Percentiles rank a stretch among this genome's conserved stretches.
Conservation (phyloP, 192 early-diverging fungal genomes). For the Linnemannia hyalina region DNA sequence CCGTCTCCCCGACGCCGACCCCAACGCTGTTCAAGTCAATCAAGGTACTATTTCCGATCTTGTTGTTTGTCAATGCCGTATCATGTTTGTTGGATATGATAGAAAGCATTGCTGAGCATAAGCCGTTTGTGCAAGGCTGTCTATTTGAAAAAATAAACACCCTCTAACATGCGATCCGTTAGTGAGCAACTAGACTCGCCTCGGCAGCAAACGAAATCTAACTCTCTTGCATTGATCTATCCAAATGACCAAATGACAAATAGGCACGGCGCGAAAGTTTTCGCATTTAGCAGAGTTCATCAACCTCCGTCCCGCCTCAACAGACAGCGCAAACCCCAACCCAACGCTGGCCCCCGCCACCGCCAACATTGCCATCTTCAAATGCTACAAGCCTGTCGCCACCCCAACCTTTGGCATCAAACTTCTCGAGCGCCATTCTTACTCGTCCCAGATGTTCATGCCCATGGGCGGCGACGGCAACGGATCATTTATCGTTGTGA, state of each 20-base stretch:
- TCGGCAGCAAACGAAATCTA: no score
- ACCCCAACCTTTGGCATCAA: constrained; percentile 73
- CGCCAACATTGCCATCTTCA: constrained; percentile 57
- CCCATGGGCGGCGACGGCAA: constrained; percentile 75
- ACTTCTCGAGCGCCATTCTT: constrained; percentile 88
- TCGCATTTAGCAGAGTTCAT: constrained; percentile 75
- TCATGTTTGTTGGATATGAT: no score
- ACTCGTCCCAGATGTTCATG: constrained; percentile 90
- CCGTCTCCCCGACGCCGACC: constrained; percentile 47
- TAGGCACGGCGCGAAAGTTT: constrained; percentile 81
- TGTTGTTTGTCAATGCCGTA: not conserved
- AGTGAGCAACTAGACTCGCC: no score
- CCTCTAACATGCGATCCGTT: no score
- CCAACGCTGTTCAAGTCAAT: constrained; percentile 53
- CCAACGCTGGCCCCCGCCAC: constrained; percentile 73
- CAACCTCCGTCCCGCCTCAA: constrained; percentile 62
- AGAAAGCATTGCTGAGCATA: no score
- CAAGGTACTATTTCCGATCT: constrained; percentile 20
- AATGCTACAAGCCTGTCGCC: constrained; percentile 58
- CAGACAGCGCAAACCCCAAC: constrained; percentile 53
- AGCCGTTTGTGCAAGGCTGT: no score
- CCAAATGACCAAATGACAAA: not conserved
- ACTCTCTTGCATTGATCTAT: no score
- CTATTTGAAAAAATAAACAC: no score
- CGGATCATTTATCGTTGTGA: constrained; percentile 50